Conservation (phyloP, 2,329 filamentous ascomycete species). For the Cordyceps javanica region DNA sequence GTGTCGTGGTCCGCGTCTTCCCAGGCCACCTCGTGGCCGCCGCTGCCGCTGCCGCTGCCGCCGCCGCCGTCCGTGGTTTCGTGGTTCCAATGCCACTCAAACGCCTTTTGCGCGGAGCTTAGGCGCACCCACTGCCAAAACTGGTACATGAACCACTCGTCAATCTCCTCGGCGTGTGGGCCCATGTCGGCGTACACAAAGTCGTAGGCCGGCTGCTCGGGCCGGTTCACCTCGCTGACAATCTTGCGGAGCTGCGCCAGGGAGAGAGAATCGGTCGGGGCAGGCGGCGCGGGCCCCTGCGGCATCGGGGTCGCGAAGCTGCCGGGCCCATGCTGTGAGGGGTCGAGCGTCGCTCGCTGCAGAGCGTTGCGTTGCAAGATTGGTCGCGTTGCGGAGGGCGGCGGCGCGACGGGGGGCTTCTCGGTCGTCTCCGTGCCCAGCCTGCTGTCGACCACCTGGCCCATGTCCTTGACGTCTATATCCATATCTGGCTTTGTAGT, state of each 20-base stretch:
- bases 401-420: conserved; percentile 29
- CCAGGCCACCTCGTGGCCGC: conserved; percentile 47
- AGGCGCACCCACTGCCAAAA: conserved; percentile 79
- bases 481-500: neutral
- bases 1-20: conserved; percentile 53
- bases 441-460: conserved; percentile 27
- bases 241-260: conserved; percentile 67
- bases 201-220: conserved; percentile 71
- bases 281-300: conserved; percentile 30
- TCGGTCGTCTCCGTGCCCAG: conserved; percentile 30
- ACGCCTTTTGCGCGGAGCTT: conserved; percentile 67
- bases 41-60: neutral
- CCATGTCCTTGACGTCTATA: conserved; percentile 26
- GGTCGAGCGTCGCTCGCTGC: conserved; percentile 17
- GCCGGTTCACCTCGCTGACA: conserved; percentile 65
- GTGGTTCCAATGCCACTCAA: conserved; percentile 67
- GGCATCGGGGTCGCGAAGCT: conserved; percentile 15
- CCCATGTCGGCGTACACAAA: conserved; percentile 74
- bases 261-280: conserved; percentile 63
- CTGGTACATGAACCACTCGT: conserved; percentile 96
- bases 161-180: conserved; percentile 77
- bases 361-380: conserved; percentile 26
- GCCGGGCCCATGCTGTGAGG: conserved; percentile 18
- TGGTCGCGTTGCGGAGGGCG: conserved; percentile 19
- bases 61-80: conserved; percentile 31